A percentile compares a stretch with the other conserved stretches of the same genome.
phyloP scores from a whole-genome alignment of 2,329 filamentous ascomycete species.

The Lizonia empirigonia region DNA sequence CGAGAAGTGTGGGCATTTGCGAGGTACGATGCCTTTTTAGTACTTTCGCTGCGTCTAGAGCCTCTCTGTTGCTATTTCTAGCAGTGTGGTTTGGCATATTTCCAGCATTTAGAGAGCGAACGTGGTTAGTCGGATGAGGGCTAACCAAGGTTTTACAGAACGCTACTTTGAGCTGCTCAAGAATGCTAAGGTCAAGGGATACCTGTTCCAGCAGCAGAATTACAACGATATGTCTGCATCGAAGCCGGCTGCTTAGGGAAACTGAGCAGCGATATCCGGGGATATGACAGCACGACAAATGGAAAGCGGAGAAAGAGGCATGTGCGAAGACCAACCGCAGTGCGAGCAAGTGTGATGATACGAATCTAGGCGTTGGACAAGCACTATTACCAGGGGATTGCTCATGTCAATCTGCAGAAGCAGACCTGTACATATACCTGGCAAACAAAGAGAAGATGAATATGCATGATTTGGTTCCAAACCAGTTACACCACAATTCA shows the following conservation, averaged over 20 bases:
- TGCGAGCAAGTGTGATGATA: slow-evolving; percentile 15
- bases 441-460: slow-evolving; percentile 24
- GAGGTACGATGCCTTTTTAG: slow-evolving; percentile 64
- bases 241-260: slow-evolving; percentile 12
- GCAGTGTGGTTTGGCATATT: not conserved
- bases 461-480: slow-evolving; percentile 14
- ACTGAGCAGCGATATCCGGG: slow-evolving; percentile 31
- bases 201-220: slow-evolving; percentile 80
- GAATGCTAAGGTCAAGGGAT: slow-evolving; percentile 77
- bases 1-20: slow-evolving; percentile 81
- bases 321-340: slow-evolving; percentile 6
- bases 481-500: slow-evolving; percentile 2
- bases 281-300: not conserved
- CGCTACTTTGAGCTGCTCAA: slow-evolving; percentile 79
- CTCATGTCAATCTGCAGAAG: slow-evolving; percentile 25
- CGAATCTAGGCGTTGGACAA: slow-evolving; percentile 18
- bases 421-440: slow-evolving; percentile 40
- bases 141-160: slow-evolving; percentile 59
- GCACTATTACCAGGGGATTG: slow-evolving; percentile 14
- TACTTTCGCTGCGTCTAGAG: not conserved
- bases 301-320: slow-evolving; percentile 1
- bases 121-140: not conserved
- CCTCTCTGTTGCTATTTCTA: not conserved
- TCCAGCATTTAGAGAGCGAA: not conserved
- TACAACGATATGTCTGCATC: slow-evolving; percentile 55